A percentile compares a stretch with the other conserved stretches of the same genome.
phyloP scores from a whole-genome alignment of 805 yeast species.

The Kluyveromyces dobzhanskii region DNA sequence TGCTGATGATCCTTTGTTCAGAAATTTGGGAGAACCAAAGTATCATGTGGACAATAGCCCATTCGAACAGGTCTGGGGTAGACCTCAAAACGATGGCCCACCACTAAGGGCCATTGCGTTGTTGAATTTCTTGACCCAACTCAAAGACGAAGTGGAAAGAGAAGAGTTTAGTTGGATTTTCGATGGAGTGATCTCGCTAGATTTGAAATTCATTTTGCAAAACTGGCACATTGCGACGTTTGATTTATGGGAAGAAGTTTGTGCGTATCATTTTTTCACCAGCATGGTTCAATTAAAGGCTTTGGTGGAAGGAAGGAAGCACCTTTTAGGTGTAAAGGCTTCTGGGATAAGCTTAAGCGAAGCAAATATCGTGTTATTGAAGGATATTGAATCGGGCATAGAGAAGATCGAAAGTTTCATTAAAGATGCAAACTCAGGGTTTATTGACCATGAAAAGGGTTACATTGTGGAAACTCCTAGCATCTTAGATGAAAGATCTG shows the following conservation, averaged over 20 bases:
- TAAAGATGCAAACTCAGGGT: constrained; percentile 26
- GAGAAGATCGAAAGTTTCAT: constrained; percentile 21
- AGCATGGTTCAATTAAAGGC: constrained; percentile 67
- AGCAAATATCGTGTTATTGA: constrained; percentile 6
- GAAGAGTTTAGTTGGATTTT: constrained; percentile 7
- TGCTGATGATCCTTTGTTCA: constrained; percentile 28
- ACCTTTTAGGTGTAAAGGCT: constrained; percentile 17
- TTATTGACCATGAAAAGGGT: constrained; percentile 33
- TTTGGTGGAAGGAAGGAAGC: constrained; percentile 45
- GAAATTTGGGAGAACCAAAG: constrained; percentile 77
- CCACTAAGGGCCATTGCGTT: constrained; percentile 68
- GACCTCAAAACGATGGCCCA: constrained; percentile 96
- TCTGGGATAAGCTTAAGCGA: constrained; percentile 1
- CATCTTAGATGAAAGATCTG: constrained; percentile 42
- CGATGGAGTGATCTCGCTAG: constrained; percentile 50
- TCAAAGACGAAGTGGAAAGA: constrained; percentile 21
- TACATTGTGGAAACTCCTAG: constrained; percentile 67
- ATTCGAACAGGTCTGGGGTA: constrained; percentile 71
- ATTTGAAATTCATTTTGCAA: constrained; percentile 51
- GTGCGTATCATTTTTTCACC: constrained; percentile 73
- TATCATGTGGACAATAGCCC: constrained; percentile 58
- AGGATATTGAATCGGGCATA: constrained; percentile 10
- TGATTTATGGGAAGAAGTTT: constrained; percentile 89
- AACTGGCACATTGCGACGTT: constrained; percentile 65
- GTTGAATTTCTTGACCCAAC: constrained; percentile 41